Evolutionary conservation across 2,329 filamentous ascomycete genomes (phyloP), one percentile per base, ranked within the genome.

Genomic region (Pseudogymnoascus sp.): DNA sequence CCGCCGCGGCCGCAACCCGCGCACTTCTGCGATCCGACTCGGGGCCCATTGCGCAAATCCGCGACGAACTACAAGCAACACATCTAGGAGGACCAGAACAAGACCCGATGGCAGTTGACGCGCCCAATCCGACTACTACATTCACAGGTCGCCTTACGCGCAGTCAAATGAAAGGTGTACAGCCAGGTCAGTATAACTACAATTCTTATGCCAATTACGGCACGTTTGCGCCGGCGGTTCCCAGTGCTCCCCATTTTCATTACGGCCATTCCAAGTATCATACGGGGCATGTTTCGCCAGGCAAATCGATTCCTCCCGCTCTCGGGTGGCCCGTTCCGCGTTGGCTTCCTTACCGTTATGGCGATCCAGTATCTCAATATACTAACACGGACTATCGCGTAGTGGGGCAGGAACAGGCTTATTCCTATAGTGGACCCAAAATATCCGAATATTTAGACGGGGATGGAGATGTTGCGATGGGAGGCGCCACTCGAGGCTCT

Each of bases 151-250:
- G 70, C 25, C 66, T 60, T 10, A 72, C 70, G 61, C 69, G 71
- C 62, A 63, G 64, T 25, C 70, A 72, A 68, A 56, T 67, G 23
- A 70, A 69, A 28, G 67, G 68, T 42, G 66, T 67, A 64, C 68
- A 72, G 69, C 67, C 67, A 72, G 71, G 71, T 72, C 70, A 72
- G 71, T 73, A 68, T 69, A 62, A 60, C 63, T 12, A 60, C 62
- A 59, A 59, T 64, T 53, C 64, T 66, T 59, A 61, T 14, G 59
- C 59, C 25, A 61, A 61, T 61, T 46, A 61, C 21, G 36, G 59
- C 59, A 61, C 36, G 38, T 38, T 61, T 61, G 38, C 59, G 50
- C 50, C 50, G 28, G 50, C 50, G 50, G 28, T 56, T 21, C 50
- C 50, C 50, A 56, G 7, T 34, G 50, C 25, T 8, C 50, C 59